Conservation (phyloP, 2,329 filamentous ascomycete genomes). For the Monilinia aucupariae region DNA sequence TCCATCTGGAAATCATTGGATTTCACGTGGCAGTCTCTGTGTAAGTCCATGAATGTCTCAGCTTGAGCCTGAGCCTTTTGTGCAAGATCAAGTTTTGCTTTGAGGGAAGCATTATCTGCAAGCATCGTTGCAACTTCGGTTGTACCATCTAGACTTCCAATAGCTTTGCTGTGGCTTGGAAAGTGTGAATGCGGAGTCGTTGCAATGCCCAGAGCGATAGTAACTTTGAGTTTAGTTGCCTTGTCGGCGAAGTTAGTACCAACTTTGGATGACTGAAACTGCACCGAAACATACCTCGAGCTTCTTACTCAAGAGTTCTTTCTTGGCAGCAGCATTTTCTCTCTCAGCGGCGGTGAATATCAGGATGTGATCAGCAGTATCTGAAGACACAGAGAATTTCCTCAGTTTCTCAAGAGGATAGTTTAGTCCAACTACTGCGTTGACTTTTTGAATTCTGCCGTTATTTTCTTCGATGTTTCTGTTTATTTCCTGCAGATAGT, state of each 20-base stretch:
- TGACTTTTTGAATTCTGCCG: not conserved
- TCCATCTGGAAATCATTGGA: not conserved
- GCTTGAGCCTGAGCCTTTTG: not conserved
- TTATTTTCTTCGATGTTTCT: not conserved
- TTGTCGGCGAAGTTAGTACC: not conserved
- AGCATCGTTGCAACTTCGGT: not conserved
- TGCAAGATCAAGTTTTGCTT: not conserved
- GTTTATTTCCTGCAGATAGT: not conserved
- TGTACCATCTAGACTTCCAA: not conserved
- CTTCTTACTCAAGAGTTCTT: not conserved
- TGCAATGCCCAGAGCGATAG: not conserved
- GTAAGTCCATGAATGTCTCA: not conserved
- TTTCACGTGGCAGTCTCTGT: not conserved
- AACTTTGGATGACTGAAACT: not conserved
- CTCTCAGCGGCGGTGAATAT: not conserved
- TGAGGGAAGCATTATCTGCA: not conserved
- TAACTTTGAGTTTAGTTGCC: not conserved
- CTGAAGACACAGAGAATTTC: not conserved
- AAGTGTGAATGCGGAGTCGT: not conserved
- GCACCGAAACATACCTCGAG: not conserved
- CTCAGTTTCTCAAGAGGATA: not conserved
- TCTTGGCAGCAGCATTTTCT: not conserved
- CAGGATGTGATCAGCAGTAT: not conserved
- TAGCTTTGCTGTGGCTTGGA: not conserved
- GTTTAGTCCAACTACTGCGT: not conserved